Evolutionary conservation across 2,329 filamentous ascomycete genomes (phyloP).

Genomic region (Metarhizium anisopliae): DNA sequence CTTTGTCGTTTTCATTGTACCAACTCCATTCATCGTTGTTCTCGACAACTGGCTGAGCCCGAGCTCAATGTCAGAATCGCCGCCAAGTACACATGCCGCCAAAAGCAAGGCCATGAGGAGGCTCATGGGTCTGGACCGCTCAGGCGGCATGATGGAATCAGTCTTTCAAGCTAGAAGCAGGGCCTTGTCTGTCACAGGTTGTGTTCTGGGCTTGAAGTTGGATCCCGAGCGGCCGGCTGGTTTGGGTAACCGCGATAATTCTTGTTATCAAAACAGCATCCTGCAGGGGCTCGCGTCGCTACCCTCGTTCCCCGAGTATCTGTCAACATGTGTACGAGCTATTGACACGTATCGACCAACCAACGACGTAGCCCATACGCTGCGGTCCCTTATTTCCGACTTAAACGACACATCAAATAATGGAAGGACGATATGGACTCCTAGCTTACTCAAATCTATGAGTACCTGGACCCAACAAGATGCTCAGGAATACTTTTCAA

Average conservation of each 20-base stretch:
- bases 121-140: slow-evolving; percentile 49
- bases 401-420: slow-evolving; percentile 63
- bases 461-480: slow-evolving; percentile 95
- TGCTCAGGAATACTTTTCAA: slow-evolving; percentile 94
- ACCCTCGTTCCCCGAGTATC: slow-evolving; percentile 57
- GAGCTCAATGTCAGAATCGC: slow-evolving; percentile 28
- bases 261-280: slow-evolving; percentile 95
- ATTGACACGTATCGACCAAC: slow-evolving; percentile 17
- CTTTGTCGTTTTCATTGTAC: slow-evolving; percentile 45
- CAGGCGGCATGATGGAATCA: slow-evolving; percentile 43
- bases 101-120: slow-evolving; percentile 59
- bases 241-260: slow-evolving; percentile 87
- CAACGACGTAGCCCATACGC: slow-evolving; percentile 33
- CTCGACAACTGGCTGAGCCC: slow-evolving; percentile 46
- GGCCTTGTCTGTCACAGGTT: slow-evolving; percentile 43
- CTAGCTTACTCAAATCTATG: slow-evolving; percentile 76
- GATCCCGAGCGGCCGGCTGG: slow-evolving; percentile 48
- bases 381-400: slow-evolving; percentile 59
- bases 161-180: slow-evolving; percentile 51
- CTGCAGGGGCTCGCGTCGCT: slow-evolving; percentile 78
- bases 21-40: slow-evolving; percentile 46
- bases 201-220: slow-evolving; percentile 28
- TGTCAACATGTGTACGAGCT: slow-evolving; percentile 36
- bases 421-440: slow-evolving; percentile 74
- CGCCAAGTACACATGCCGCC: slow-evolving; percentile 36